Evolutionary conservation across 2,329 filamentous ascomycete genomes (phyloP).

Genomic region (Hymenoscyphus fructigenus): DNA sequence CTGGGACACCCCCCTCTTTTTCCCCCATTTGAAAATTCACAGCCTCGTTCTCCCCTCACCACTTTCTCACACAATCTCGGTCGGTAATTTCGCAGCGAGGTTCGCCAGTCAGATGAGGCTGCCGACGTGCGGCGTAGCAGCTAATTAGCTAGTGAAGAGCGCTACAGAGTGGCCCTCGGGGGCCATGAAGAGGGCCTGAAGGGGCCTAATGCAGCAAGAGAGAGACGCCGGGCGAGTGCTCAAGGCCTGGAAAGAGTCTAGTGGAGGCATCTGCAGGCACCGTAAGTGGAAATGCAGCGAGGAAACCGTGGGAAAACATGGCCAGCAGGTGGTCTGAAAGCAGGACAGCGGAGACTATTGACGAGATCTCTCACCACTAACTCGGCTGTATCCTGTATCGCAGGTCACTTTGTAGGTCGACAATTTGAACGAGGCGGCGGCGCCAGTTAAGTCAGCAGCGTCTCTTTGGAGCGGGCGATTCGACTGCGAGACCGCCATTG

Average conservation of each 20-base stretch:
- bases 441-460: not conserved
- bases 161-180: not conserved
- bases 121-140: not conserved
- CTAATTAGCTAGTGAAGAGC: slow-evolving; percentile 1
- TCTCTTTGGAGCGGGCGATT: not conserved
- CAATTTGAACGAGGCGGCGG: not conserved
- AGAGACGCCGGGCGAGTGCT: not conserved
- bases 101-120: not conserved
- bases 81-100: slow-evolving; percentile 1
- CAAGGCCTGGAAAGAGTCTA: not conserved
- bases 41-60: slow-evolving; percentile 3
- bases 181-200: not conserved
- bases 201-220: slow-evolving; percentile 3
- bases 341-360: slow-evolving; percentile 2
- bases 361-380: not conserved
- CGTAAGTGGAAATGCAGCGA: not conserved
- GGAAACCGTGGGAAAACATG: not conserved
- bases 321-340: slow-evolving; percentile 2
- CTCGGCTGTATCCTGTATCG: not conserved
- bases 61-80: not conserved
- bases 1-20: not conserved
- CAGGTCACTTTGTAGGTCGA: not conserved
- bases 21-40: not conserved
- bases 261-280: not conserved
- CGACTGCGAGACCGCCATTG: not conserved